A percentile compares a stretch with the other conserved stretches of the same genome.
These are phyloP conservation scores for Lathyrus tuberosus DNA, from an alignment of 306 rosid genomes.

Conservation along the genomic window DNA sequence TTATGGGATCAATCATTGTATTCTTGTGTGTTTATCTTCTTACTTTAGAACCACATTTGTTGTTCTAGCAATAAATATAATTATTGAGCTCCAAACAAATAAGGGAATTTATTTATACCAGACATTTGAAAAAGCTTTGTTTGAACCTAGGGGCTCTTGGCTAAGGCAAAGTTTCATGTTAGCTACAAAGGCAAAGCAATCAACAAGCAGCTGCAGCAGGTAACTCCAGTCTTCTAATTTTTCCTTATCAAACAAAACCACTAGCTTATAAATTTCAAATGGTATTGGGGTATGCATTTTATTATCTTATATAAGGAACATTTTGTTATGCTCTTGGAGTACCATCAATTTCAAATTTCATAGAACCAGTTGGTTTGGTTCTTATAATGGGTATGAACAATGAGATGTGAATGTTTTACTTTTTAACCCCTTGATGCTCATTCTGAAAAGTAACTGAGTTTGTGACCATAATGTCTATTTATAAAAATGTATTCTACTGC, in stretches of 20 bases:
- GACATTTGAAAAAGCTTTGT: slow-evolving; percentile 27
- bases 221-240: slow-evolving; percentile 33
- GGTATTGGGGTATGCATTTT: no score
- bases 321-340: no score
- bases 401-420: no score
- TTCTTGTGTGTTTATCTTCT: not conserved
- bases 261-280: no score
- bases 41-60: not conserved
- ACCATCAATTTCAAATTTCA: no score
- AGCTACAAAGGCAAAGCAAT: slow-evolving; percentile 75
- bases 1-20: not conserved
- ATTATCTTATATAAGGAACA: no score
- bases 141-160: slow-evolving; percentile 72
- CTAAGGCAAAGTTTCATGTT: slow-evolving; percentile 91
- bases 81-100: slow-evolving; percentile 12
- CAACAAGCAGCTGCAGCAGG: slow-evolving; percentile 83
- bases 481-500: no score
- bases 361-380: no score
- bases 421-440: no score
- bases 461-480: no score
- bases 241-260: not conserved
- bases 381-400: no score
- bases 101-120: slow-evolving; percentile 3
- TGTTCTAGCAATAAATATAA: slow-evolving; percentile 7
- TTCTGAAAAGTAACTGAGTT: no score